These are phyloP conservation scores for Mallotus nudiflorus DNA, from an alignment of 345 rosid species.

Conservation along the genomic window DNA sequence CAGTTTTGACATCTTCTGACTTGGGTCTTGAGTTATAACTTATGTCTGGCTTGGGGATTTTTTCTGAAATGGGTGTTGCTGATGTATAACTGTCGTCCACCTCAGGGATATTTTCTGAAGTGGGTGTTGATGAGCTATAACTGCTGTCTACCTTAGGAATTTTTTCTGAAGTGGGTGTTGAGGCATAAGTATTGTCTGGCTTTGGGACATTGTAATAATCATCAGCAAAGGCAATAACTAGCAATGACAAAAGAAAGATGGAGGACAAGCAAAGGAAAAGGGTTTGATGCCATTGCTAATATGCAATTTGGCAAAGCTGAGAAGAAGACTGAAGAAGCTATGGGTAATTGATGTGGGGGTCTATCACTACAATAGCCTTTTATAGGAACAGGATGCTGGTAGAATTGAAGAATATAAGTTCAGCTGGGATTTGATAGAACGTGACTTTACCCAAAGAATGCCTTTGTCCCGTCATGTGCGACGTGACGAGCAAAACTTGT, in stretches of 20 bases:
- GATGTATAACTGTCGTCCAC: not conserved
- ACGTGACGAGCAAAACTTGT: too few species aligned
- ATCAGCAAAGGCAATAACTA: constrained; percentile 13
- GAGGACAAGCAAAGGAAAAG: constrained; percentile 11
- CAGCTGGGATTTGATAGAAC: not conserved
- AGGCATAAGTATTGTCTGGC: not conserved
- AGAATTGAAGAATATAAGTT: not conserved
- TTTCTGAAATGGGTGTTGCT: not conserved
- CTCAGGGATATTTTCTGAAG: not conserved
- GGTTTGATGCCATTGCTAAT: constrained; percentile 17
- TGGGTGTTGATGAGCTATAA: not conserved
- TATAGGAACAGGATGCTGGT: not conserved
- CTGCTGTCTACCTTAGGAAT: too few species aligned
- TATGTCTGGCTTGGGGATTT: too few species aligned
- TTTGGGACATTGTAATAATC: constrained; percentile 2
- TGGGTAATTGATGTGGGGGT: not conserved
- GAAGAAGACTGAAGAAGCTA: not conserved
- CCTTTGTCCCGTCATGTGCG: too few species aligned
- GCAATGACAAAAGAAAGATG: constrained; percentile 33
- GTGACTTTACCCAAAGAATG: not conserved
- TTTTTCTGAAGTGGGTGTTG: not conserved
- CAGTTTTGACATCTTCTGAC: not conserved
- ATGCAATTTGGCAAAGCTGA: not conserved
- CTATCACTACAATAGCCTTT: not conserved
- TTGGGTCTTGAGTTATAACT: not conserved